Percentiles rank a stretch among this genome's conserved stretches.
These are phyloP conservation scores for Leishmania tarentolae DNA, from an alignment of 208 protist species.

Conservation along the genomic window DNA sequence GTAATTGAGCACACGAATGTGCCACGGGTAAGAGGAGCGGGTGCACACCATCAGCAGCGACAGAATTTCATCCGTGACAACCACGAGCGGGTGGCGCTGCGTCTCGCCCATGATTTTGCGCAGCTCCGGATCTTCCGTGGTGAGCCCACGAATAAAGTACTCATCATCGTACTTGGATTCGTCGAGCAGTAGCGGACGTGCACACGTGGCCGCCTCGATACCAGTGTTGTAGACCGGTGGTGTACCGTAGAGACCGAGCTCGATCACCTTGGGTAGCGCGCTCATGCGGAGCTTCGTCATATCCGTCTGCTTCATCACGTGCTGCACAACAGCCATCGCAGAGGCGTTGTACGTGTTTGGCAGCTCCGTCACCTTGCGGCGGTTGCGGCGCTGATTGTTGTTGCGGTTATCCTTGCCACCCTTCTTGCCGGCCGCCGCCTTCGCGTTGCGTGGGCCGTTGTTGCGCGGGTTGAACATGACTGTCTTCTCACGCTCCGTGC, in stretches of 20 bases:
- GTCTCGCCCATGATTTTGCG: slow-evolving; percentile 53
- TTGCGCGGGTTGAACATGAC: slow-evolving; percentile 21
- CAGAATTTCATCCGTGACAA: slow-evolving; percentile 84
- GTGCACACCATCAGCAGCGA: slow-evolving; percentile 80
- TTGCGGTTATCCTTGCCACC: slow-evolving; percentile 39
- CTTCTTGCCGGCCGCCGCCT: slow-evolving; percentile 24
- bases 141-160: slow-evolving; percentile 41
- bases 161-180: slow-evolving; percentile 42
- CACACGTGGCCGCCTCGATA: slow-evolving; percentile 55
- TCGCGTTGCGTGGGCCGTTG: slow-evolving; percentile 31
- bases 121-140: slow-evolving; percentile 53
- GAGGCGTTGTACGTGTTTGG: slow-evolving; percentile 44
- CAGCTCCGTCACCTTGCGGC: slow-evolving; percentile 41
- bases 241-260: slow-evolving; percentile 59
- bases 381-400: slow-evolving; percentile 40
- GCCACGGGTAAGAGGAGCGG: slow-evolving; percentile 84
- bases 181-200: slow-evolving; percentile 45
- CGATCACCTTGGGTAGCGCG: slow-evolving; percentile 39
- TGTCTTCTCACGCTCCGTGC: slow-evolving; percentile 52
- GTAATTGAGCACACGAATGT: slow-evolving; percentile 62
- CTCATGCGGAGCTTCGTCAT: slow-evolving; percentile 43
- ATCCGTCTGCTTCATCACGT: slow-evolving; percentile 44
- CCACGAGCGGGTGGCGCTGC: slow-evolving; percentile 54
- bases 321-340: slow-evolving; percentile 35
- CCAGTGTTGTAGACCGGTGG: slow-evolving; percentile 67